Evolutionary conservation across 805 yeast genomes (phyloP), one percentile per base, ranked within the genome.

Genomic region (Candida tammaniensis): DNA sequence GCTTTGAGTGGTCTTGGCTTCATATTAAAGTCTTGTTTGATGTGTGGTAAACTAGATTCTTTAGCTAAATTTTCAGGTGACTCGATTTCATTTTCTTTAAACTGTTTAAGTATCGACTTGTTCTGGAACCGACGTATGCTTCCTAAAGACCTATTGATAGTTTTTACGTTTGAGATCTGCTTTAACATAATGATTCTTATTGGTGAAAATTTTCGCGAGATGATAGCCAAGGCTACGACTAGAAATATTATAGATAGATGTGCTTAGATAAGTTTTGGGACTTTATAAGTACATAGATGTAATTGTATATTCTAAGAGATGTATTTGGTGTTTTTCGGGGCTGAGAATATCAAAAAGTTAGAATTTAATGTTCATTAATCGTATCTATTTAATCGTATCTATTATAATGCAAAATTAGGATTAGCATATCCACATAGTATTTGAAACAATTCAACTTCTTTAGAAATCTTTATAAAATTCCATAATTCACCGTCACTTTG

Each of bases 31-130:
- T 62, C 55, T 25, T 61, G 70, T 30, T 57, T 51, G 7, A 57
- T 48, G n/a, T 51, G 47, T n/a, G 72, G 71, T 35, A 67, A 52
- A 5, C 52, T 53, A 3, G 72, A 65, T 31, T 64, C 69, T 29
- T 57, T 43, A 5, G 73, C 73, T 36, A 67, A 46, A 25, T 54
- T 45, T 14, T 48, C 40, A 2, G 73, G 73, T 3, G 72, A 33
- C 13, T 36, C 30, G 2, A 38, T 17, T 17, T 38, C 38, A 10
- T 26, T n/a, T 14, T 35, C 36, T 4, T 39, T 27, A 8, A 25
- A 15, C 9, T 17, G 21, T 11, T 21, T 24, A 16, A 34, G 29
- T 13, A 34, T 25, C 7, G 37, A 28, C 11, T 22, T 17, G 5
- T 18, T 34, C 24, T 34, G 26, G 16, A 34, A 34, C 30, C 15